Conservation (phyloP, 2,329 filamentous ascomycete species). For the Pseudohalonectria lignicola region DNA sequence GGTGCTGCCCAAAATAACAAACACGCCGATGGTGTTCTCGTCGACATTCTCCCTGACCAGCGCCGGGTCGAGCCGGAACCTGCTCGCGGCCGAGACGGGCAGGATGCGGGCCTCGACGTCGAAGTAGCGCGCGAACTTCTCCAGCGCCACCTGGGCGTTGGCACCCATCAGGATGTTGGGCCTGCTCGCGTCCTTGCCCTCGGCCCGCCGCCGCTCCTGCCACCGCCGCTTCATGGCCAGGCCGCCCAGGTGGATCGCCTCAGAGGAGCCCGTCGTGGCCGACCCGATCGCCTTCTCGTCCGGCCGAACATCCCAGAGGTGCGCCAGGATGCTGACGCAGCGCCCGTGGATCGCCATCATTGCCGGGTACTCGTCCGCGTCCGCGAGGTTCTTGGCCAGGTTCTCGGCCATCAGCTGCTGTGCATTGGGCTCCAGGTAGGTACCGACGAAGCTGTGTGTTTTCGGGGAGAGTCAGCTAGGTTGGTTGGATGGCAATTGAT, state of each 20-base stretch:
- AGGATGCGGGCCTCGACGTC: slow-evolving; percentile 59
- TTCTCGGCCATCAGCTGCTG: slow-evolving; percentile 57
- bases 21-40: slow-evolving; percentile 69
- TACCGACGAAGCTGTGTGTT: slow-evolving; percentile 54
- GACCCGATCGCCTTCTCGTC: slow-evolving; percentile 54
- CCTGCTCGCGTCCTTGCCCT: slow-evolving; percentile 50
- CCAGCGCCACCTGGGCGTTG: slow-evolving; percentile 61
- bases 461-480: too few relatives aligned
- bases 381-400: slow-evolving; percentile 60
- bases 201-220: slow-evolving; percentile 50
- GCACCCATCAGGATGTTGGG: slow-evolving; percentile 68
- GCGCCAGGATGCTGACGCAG: slow-evolving; percentile 57
- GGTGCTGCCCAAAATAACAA: slow-evolving; percentile 60
- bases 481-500: too few relatives aligned
- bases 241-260: slow-evolving; percentile 60
- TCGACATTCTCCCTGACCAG: slow-evolving; percentile 57
- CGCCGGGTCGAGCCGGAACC: slow-evolving; percentile 51
- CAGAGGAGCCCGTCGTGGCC: slow-evolving; percentile 60
- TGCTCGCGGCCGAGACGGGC: slow-evolving; percentile 49
- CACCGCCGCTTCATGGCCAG: slow-evolving; percentile 66
- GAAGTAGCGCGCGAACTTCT: slow-evolving; percentile 66
- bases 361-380: slow-evolving; percentile 55
- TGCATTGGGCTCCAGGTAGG: slow-evolving; percentile 60
- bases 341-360: slow-evolving; percentile 50
- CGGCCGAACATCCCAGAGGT: slow-evolving; percentile 53